phyloP scores from a whole-genome alignment of 129 eudicot species.

The Chrysanthemum seticuspe region DNA sequence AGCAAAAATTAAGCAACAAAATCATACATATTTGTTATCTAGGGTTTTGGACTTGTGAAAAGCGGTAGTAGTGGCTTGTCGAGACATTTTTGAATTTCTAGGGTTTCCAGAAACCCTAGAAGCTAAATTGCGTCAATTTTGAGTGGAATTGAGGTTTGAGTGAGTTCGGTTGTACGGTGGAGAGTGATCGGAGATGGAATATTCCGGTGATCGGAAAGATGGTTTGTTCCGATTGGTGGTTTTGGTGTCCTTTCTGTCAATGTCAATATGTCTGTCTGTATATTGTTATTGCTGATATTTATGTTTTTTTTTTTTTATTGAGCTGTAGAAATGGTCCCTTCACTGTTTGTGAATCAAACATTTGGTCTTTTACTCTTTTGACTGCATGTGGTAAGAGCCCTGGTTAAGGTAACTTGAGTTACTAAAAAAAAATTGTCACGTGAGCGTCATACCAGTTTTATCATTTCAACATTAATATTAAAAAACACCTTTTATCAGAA shows the following conservation, averaged over 20 bases:
- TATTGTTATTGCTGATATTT: neutral
- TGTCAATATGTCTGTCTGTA: neutral
- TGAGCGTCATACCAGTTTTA: too few relatives aligned
- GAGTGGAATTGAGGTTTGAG: constrained; percentile 10
- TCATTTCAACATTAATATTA: too few relatives aligned
- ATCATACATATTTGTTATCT: constrained; percentile 86
- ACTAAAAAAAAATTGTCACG: too few relatives aligned
- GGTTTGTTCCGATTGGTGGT: neutral
- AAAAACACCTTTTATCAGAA: too few relatives aligned
- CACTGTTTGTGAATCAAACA: too few relatives aligned
- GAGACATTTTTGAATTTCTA: constrained; percentile 52
- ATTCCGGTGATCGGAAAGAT: constrained; percentile 18
- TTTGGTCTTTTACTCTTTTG: too few relatives aligned
- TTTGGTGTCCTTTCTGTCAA: neutral
- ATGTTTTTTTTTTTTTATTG: neutral
- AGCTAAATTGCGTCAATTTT: constrained; percentile 26
- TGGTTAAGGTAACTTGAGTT: too few relatives aligned
- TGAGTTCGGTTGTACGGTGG: neutral
- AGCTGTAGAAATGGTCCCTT: too few relatives aligned
- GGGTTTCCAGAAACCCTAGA: constrained; percentile 42
- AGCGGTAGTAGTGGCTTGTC: constrained; percentile 67
- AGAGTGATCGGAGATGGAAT: constrained; percentile 35
- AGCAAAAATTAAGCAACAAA: constrained; percentile 4
- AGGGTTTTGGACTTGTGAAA: constrained; percentile 87
- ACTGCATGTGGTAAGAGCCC: too few relatives aligned